phyloP scores from a whole-genome alignment of 495 filamentous ascomycete species.

The Xylaria grammica region DNA sequence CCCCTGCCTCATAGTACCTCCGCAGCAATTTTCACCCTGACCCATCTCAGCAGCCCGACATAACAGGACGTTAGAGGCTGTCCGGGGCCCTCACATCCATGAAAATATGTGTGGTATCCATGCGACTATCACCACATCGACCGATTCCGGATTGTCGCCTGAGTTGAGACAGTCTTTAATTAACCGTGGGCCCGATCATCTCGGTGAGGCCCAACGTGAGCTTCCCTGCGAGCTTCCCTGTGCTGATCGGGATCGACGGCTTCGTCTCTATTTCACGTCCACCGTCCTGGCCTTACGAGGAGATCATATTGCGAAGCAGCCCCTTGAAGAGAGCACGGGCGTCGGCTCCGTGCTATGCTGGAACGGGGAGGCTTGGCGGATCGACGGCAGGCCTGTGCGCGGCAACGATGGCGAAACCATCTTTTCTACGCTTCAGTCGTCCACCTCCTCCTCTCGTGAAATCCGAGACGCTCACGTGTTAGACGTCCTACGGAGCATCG shows the following conservation, averaged over 20 bases:
- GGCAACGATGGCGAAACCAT: constrained; percentile 77
- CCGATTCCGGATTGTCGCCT: constrained; percentile 30
- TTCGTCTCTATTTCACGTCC: constrained; percentile 70
- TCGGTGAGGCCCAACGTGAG: constrained; percentile 46
- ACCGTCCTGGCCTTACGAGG: constrained; percentile 89
- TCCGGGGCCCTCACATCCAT: background rate
- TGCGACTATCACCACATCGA: constrained; percentile 36
- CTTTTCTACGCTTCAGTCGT: constrained; percentile 65
- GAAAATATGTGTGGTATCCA: constrained; percentile 57
- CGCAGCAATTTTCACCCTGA: too few relatives aligned
- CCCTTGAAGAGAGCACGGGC: constrained; percentile 61
- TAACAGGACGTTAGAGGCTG: too few relatives aligned
- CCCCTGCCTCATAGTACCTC: background rate
- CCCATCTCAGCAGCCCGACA: too few relatives aligned
- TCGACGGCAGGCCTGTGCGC: constrained; percentile 57
- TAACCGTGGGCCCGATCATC: constrained; percentile 59
- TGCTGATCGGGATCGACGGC: constrained; percentile 28
- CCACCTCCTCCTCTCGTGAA: constrained; percentile 33
- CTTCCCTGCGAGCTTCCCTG: constrained; percentile 29
- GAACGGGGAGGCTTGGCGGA: constrained; percentile 98
- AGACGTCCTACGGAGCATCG: constrained; percentile 64
- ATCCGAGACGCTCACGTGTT: constrained; percentile 47
- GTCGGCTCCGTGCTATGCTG: constrained; percentile 85
- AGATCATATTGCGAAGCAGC: constrained; percentile 71
- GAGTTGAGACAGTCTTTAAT: constrained; percentile 40